Percentiles rank a stretch among this genome's conserved stretches.
Evolutionary conservation across 345 rosid genomes (phyloP).

Genomic region (Eucalyptus polyanthemos): DNA sequence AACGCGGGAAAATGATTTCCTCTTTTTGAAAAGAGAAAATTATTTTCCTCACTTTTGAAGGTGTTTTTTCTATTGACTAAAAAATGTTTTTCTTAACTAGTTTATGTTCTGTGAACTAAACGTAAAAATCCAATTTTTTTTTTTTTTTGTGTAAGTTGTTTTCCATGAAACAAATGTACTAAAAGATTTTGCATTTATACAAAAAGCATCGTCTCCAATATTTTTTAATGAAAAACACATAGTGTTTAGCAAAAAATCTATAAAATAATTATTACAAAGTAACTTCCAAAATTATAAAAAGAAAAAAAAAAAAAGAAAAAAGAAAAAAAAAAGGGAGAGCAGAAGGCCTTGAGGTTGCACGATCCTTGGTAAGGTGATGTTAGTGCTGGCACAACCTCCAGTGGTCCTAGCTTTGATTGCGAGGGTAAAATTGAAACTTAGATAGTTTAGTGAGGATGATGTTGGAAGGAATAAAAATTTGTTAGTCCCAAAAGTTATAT

Average conservation of each 20-base stretch:
- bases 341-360: background rate
- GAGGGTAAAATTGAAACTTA: background rate
- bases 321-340: background rate
- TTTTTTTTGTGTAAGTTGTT: no score
- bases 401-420: background rate
- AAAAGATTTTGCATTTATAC: background rate
- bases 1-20: no score
- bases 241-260: background rate
- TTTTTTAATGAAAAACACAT: background rate
- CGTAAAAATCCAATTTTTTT: no score
- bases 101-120: no score
- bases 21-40: no score
- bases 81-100: no score
- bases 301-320: no score
- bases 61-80: no score
- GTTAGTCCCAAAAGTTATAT: no score
- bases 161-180: no score
- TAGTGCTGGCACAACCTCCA: no score
- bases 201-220: background rate
- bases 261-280: background rate
- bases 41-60: no score
- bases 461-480: background rate
- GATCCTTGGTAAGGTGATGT: background rate
- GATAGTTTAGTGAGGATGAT: background rate
- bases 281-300: background rate